phyloP scores from a whole-genome alignment of 2,329 filamentous ascomycete genomes.

The Nannizziopsis arthrosporioides region DNA sequence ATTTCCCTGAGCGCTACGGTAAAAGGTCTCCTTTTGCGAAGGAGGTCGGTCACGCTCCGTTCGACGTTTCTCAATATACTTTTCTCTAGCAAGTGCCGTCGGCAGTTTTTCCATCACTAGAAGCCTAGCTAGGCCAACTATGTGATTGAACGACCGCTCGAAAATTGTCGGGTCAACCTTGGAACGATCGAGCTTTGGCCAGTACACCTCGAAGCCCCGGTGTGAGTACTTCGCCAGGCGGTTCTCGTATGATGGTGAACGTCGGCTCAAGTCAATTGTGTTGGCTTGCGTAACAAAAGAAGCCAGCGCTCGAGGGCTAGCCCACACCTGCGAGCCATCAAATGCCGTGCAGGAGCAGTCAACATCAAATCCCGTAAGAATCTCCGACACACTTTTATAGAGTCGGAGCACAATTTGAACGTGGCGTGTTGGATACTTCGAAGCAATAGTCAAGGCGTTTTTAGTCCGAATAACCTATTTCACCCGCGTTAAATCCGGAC shows the following conservation, averaged over 20 bases:
- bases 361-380: slow-evolving; percentile 79
- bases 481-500: background rate
- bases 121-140: slow-evolving; percentile 64
- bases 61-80: slow-evolving; percentile 58
- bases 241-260: slow-evolving; percentile 80
- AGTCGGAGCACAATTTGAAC: slow-evolving; percentile 77
- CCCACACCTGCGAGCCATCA: slow-evolving; percentile 68
- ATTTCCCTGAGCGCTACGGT: slow-evolving; percentile 45
- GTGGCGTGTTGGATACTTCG: slow-evolving; percentile 71
- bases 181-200: slow-evolving; percentile 61
- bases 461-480: slow-evolving; percentile 63
- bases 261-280: slow-evolving; percentile 62
- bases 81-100: slow-evolving; percentile 53
- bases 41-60: slow-evolving; percentile 60
- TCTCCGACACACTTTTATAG: slow-evolving; percentile 73
- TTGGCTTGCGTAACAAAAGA: slow-evolving; percentile 77
- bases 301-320: slow-evolving; percentile 61
- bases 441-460: slow-evolving; percentile 75
- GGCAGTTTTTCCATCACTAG: slow-evolving; percentile 71
- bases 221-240: slow-evolving; percentile 76
- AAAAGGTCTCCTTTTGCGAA: slow-evolving; percentile 37
- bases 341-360: slow-evolving; percentile 74
- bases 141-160: slow-evolving; percentile 65
- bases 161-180: slow-evolving; percentile 76
- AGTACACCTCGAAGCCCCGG: slow-evolving; percentile 74